These are phyloP conservation scores for Stemphylium beticola DNA, from an alignment of 2,329 filamentous ascomycete genomes.

Conservation along the genomic window DNA sequence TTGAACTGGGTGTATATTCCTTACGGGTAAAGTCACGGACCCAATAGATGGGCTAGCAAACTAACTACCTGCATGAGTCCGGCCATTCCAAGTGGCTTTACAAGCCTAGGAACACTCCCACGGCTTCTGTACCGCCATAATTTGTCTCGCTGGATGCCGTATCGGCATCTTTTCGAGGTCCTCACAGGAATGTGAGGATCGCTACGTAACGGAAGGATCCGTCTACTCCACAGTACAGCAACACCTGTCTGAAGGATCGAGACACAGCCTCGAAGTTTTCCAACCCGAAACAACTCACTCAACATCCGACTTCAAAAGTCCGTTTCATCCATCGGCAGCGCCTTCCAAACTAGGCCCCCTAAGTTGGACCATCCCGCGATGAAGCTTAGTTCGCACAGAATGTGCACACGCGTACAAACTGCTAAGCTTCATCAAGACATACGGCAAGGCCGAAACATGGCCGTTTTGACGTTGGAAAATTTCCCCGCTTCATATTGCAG, in stretches of 20 bases:
- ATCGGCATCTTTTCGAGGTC: too few relatives aligned
- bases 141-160: too few relatives aligned
- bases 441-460: constrained; percentile 13
- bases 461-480: neutral
- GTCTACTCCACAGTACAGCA: neutral
- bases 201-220: neutral
- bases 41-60: too few relatives aligned
- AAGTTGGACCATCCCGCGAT: constrained; percentile 2
- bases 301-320: neutral
- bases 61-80: too few relatives aligned
- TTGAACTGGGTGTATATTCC: too few relatives aligned
- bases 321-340: neutral
- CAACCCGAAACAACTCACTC: neutral
- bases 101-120: too few relatives aligned
- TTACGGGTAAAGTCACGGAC: too few relatives aligned
- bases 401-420: neutral
- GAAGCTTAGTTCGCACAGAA: constrained; percentile 10
- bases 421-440: constrained; percentile 12
- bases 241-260: neutral
- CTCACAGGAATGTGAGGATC: too few relatives aligned
- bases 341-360: neutral
- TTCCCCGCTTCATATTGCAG: neutral
- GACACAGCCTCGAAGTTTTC: neutral
- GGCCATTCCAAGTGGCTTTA: too few relatives aligned
- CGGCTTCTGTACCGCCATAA: too few relatives aligned